Conservation (phyloP, 2,329 filamentous ascomycete species). For the Colletotrichum scovillei region DNA sequence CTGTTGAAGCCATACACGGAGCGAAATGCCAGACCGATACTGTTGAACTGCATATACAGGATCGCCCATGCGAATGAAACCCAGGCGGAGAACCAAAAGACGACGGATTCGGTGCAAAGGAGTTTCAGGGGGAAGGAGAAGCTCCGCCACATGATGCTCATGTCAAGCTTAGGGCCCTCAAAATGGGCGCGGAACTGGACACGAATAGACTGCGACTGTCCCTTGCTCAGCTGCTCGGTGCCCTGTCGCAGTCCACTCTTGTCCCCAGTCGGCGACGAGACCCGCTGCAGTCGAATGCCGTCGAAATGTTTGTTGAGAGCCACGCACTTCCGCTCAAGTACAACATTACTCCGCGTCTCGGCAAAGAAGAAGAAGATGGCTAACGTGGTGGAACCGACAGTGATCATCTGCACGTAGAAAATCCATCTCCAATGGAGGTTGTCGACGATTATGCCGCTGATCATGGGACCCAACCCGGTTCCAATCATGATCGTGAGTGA, state of each 20-base stretch:
- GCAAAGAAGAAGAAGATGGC: slow-evolving; percentile 70
- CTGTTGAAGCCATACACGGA: slow-evolving; percentile 70
- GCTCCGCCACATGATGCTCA: slow-evolving; percentile 41
- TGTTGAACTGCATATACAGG: slow-evolving; percentile 69
- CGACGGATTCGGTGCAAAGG: slow-evolving; percentile 68
- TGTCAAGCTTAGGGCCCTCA: slow-evolving; percentile 37
- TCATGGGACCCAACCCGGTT: slow-evolving; percentile 71
- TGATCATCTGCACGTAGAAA: slow-evolving; percentile 74
- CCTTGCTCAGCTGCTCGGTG: too few species aligned
- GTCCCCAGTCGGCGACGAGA: not conserved
- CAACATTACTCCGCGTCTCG: slow-evolving; percentile 75
- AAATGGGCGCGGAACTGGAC: slow-evolving; percentile 1
- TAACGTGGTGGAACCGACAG: slow-evolving; percentile 64
- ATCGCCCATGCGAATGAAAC: slow-evolving; percentile 78
- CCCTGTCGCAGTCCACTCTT: not conserved
- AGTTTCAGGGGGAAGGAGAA: slow-evolving; percentile 52
- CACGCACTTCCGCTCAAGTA: slow-evolving; percentile 70
- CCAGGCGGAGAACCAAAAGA: slow-evolving; percentile 77
- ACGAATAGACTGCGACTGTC: not conserved
- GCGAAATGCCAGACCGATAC: slow-evolving; percentile 74
- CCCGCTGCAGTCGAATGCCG: not conserved
- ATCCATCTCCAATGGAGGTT: slow-evolving; percentile 73
- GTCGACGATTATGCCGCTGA: slow-evolving; percentile 69
- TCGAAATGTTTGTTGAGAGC: slow-evolving; percentile 59
- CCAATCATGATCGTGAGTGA: slow-evolving; percentile 70